These are phyloP conservation scores for Wickerhamomyces chambardii DNA, from an alignment of 805 yeast genomes.

Conservation along the genomic window DNA sequence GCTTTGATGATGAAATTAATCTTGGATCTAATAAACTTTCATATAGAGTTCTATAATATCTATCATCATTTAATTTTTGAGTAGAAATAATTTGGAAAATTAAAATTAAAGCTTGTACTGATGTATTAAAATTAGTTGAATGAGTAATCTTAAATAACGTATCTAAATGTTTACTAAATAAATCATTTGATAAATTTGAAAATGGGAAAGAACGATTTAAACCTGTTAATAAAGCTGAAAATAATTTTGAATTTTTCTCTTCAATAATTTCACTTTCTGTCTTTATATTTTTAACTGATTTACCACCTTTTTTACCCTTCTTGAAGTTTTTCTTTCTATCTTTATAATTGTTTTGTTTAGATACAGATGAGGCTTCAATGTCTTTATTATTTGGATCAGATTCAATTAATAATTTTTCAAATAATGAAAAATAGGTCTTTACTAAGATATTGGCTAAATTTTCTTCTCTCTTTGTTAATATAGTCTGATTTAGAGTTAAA, in stretches of 20 bases:
- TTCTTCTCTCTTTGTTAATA: constrained; percentile 67
- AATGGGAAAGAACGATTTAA: constrained; percentile 95
- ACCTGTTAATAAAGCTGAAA: constrained; percentile 89
- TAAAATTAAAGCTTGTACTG: constrained; percentile 84
- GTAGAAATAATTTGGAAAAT: constrained; percentile 69
- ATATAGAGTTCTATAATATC: constrained; percentile 83
- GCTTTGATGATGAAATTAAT: constrained; percentile 80
- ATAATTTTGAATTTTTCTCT: constrained; percentile 77
- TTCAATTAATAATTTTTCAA: constrained; percentile 73
- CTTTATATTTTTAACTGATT: constrained; percentile 53
- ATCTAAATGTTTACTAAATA: constrained; percentile 69
- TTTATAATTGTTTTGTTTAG: constrained; percentile 39
- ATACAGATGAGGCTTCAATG: constrained; percentile 18
- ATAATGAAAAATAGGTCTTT: constrained; percentile 76
- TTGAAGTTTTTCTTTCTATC: constrained; percentile 70
- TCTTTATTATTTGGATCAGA: constrained; percentile 41
- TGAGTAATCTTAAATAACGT: constrained; percentile 87
- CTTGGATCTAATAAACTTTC: constrained; percentile 85
- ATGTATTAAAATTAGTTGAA: constrained; percentile 88
- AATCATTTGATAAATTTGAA: constrained; percentile 61
- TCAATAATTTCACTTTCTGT: constrained; percentile 56
- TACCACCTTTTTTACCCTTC: constrained; percentile 85
- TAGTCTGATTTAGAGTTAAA: constrained; percentile 87
- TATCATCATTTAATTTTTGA: constrained; percentile 47
- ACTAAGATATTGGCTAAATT: constrained; percentile 79